phyloP scores from a whole-genome alignment of 2,329 filamentous ascomycete genomes.

The Aspergillus calidoustus region DNA sequence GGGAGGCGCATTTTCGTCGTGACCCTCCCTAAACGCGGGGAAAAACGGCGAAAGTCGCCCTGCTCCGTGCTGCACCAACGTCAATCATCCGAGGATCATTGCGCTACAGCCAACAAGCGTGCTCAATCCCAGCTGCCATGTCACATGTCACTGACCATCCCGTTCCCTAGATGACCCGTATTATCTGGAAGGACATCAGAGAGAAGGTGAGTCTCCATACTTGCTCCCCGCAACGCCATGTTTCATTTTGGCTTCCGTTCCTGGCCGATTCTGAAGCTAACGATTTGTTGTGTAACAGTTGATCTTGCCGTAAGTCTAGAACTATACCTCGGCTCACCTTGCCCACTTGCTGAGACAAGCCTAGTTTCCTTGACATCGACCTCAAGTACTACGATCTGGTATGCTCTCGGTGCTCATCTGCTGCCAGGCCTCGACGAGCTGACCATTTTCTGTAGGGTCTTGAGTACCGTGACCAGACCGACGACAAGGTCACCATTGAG shows the following conservation, averaged over 20 bases:
- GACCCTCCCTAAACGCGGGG: constrained; percentile 34
- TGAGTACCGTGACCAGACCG: constrained; percentile 92
- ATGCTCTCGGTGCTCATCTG: constrained; percentile 27
- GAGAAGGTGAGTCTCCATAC: constrained; percentile 66
- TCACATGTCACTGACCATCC: constrained; percentile 25
- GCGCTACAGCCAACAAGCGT: constrained; percentile 15
- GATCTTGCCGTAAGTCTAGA: constrained; percentile 70
- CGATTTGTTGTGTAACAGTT: constrained; percentile 56
- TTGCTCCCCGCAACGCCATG: constrained; percentile 10
- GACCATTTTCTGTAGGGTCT: constrained; percentile 62
- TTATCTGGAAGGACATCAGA: constrained; percentile 99
- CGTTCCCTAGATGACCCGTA: constrained; percentile 83
- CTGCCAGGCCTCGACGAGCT: constrained; percentile 1
- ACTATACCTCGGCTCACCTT: constrained; percentile 3
- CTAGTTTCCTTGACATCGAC: constrained; percentile 86
- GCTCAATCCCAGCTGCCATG: constrained; percentile 1
- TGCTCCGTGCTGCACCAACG: constrained; percentile 26
- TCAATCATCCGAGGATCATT: constrained; percentile 28
- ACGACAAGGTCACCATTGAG: constrained; percentile 94
- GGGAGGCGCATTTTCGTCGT: constrained; percentile 32
- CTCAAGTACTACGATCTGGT: constrained; percentile 95
- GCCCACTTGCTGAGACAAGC: constrained; percentile 25
- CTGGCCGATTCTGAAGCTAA: constrained; percentile 16
- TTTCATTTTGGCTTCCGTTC: constrained; percentile 19
- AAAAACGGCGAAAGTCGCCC: constrained; percentile 34